These are phyloP conservation scores for Claviceps arundinis DNA, from an alignment of 2,329 filamentous ascomycete genomes.

Conservation along the genomic window DNA sequence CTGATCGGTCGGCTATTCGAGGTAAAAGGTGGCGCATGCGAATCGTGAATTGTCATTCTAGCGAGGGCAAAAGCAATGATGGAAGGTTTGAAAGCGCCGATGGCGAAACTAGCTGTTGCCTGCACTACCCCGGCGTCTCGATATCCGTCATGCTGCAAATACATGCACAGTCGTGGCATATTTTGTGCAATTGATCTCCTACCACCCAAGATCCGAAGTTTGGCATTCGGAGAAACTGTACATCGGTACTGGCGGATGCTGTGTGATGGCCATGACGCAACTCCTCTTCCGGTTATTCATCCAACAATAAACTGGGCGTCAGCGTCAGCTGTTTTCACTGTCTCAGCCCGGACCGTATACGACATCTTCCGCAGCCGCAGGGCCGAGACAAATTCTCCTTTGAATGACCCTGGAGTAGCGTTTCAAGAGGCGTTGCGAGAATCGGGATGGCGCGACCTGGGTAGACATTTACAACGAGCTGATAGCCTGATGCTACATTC, in stretches of 20 bases:
- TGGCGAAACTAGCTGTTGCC: too few relatives aligned
- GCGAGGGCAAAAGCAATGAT: background rate
- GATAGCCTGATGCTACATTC: conserved; percentile 16
- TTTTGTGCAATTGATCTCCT: conserved; percentile 19
- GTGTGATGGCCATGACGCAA: conserved; percentile 10
- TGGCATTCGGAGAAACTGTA: conserved; percentile 13
- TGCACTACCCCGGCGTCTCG: conserved; percentile 20
- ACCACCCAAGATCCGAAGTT: conserved; percentile 16
- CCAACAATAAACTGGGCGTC: conserved; percentile 8
- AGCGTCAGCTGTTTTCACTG: conserved; percentile 10
- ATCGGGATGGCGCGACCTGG: conserved; percentile 18
- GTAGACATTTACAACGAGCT: conserved; percentile 16
- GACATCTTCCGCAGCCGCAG: background rate
- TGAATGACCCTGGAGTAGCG: conserved; percentile 3
- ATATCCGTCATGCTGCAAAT: conserved; percentile 15
- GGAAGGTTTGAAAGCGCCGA: background rate
- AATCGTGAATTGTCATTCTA: conserved; percentile 5
- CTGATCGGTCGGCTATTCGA: conserved; percentile 24
- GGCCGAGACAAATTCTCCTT: background rate
- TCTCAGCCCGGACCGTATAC: conserved; percentile 1
- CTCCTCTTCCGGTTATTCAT: conserved; percentile 11
- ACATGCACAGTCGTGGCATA: conserved; percentile 18
- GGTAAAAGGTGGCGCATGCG: conserved; percentile 17
- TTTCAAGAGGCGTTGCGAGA: conserved; percentile 11
- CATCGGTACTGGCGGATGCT: conserved; percentile 15